Base-by-base conservation (phyloP, 148 eudicot genomes). In the Nepenthes mirabilis region DNA sequence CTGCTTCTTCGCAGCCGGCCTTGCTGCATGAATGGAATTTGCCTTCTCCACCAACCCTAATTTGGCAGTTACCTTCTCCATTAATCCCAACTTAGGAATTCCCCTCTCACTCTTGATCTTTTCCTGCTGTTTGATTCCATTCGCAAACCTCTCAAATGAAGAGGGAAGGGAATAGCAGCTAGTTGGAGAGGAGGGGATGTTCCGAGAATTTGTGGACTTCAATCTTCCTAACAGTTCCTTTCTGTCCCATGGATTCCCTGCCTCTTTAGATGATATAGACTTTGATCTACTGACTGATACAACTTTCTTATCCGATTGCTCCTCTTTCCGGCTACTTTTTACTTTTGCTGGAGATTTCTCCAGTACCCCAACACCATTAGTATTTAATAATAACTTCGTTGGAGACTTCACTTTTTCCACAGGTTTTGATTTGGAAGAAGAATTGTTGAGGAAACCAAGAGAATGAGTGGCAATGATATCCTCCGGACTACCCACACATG, bases 401-500 rank as follows among this genome's bases (percentile, higher is more conserved):
- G 66, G 56, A 13, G 80, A 74, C 65, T 84, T 84, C 1, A 73
- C 52, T 52, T 74, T 84, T n/a, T 75, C 82, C 34, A 60, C 43
- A 37, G 70, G 6, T 74, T 84, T 84, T 2, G 76, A 69, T 62
- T 64, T 59, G 0, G 84, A 72, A 6, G 78, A 72, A 43, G 79
- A 43, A 61, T 63, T 63, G 58, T 74, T 84, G 7, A 90, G 76
- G 65, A 90, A 90, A 5, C 88, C 95, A 49, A 80, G 67, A 61
- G 85, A 72, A 75, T 79, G 81, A 63, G 97, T 80, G 9, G 88
- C 95, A 36, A 82, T 94, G 61, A 90, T 86, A 72, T 90, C 97
- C 67, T 86, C 88, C 33, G 95, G 97, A 71, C 66, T 90, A 48
- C 97, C 95, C 1, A 90, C 76, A 59, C 97, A 90, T 35, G 90